Base-by-base conservation (phyloP, 805 yeast genomes). In the Scheffersomyces spartinae region DNA sequence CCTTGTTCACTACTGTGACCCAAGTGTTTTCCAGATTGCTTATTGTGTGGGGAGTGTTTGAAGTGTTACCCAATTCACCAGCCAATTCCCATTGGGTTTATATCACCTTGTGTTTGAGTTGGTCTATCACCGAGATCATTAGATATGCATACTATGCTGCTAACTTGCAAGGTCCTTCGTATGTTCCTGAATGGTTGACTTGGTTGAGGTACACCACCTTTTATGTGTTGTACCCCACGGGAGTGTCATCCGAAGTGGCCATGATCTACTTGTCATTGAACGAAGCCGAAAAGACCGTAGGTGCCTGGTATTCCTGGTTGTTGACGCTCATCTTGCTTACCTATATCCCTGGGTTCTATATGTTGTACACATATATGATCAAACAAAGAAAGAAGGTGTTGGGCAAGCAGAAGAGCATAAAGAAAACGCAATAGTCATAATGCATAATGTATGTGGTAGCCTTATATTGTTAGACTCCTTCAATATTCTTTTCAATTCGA, bases 121-220 rank as follows among this genome's bases (percentile, higher is more conserved):
- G 98, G 98, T 72, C 91, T n/a, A 41, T 82, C 27, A 83, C 97
- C n/a, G 98, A 91, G 52, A 66, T 83, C 23, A 76, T 86, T 30
- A 68, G 98, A 48, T 91, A 91, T 54, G 68, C 83, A 21, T 91
- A 72, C 57, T 93, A 91, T 47, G 86, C 93, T 6, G 64, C 77
- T 28, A 74, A 74, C 38, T 52, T 80, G 33, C 45, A 50, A 14
- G 57, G 64, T 15, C 55, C 58, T 6, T 70, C 65, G 2, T 43
- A 55, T 2, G 75, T 80, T 9, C 80, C 91, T 4, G 40, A 45
- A 19, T 46, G 57, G 44, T 61, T 88, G 37, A 68, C 74, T 11
- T 68, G 77, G 65, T 55, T 84, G 35, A 70, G 98, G 43, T 91
- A 91, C 64, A 80, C 81, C 35, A 56, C 83, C 15, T 91, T 91